Percentiles rank a stretch among this genome's conserved stretches.
Evolutionary conservation across 345 rosid species (phyloP).

Genomic region (Eucalyptus curtisii): DNA sequence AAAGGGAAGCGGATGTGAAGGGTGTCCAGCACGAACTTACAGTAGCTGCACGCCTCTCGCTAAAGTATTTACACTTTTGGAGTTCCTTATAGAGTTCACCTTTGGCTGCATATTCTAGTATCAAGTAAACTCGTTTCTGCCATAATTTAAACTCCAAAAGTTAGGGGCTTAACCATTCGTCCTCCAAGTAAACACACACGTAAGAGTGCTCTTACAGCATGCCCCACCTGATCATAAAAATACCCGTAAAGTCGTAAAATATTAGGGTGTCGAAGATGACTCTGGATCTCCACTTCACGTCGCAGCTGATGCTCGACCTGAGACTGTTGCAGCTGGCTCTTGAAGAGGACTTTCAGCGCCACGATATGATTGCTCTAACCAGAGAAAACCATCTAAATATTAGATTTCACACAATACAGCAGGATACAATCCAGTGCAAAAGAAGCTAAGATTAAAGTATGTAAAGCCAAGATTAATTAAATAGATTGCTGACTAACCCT

Average conservation of each 20-base stretch:
- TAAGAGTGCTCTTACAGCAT: not conserved
- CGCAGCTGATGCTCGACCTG: slow-evolving; percentile 97
- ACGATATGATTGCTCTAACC: slow-evolving; percentile 89
- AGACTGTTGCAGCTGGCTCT: slow-evolving; percentile 90
- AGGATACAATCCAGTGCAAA: not conserved
- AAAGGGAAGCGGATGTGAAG: not conserved
- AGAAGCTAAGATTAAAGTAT: not conserved
- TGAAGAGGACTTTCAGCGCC: slow-evolving; percentile 89
- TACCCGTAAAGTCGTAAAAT: slow-evolving; percentile 89
- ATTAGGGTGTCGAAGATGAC: slow-evolving; percentile 89
- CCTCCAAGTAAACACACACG: not conserved
- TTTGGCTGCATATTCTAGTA: slow-evolving; percentile 77
- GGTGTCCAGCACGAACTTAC: slow-evolving; percentile 24
- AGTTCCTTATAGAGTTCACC: slow-evolving; percentile 92
- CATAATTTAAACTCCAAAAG: not conserved
- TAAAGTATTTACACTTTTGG: slow-evolving; percentile 80
- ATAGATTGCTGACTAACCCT: slow-evolving; percentile 15
- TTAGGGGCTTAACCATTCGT: not conserved
- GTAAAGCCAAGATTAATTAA: not conserved
- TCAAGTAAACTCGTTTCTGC: slow-evolving; percentile 80
- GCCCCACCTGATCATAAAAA: slow-evolving; percentile 82
- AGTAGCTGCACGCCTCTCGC: slow-evolving; percentile 88
- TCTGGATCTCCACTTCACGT: slow-evolving; percentile 94
- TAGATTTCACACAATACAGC: not conserved
- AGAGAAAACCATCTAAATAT: not conserved